Evolutionary conservation across 495 filamentous ascomycete genomes (phyloP).

Genomic region (Staphylotrichum longicolle): DNA sequence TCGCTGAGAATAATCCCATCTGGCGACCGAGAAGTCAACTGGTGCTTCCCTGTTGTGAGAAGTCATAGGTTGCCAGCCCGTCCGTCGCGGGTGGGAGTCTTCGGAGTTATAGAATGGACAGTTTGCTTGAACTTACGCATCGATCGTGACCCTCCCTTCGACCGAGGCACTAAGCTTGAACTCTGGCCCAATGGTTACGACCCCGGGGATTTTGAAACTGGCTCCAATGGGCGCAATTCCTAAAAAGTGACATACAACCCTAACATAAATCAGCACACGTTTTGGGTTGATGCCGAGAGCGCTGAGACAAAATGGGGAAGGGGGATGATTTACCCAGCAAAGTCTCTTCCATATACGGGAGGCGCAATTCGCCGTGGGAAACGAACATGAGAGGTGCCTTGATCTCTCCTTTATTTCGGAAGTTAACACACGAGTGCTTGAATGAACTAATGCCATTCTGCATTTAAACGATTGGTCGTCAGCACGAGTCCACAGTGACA

Average conservation of each 20-base stretch:
- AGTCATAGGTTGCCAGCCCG: too few species aligned
- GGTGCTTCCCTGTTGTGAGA: background rate
- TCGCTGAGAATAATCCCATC: background rate
- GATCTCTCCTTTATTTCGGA: slow-evolving; percentile 21
- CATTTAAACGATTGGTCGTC: too few species aligned
- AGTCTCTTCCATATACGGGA: too few species aligned
- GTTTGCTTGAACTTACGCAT: slow-evolving; percentile 15
- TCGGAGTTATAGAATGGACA: too few species aligned
- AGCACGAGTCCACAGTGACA: too few species aligned
- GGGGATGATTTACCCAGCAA: too few species aligned
- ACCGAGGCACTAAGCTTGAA: slow-evolving; percentile 21
- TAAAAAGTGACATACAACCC: too few species aligned
- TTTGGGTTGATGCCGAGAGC: too few species aligned
- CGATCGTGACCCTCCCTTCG: slow-evolving; percentile 17
- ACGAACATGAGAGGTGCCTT: slow-evolving; percentile 7
- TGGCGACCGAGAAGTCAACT: background rate
- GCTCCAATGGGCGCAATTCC: slow-evolving; percentile 23
- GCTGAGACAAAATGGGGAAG: background rate
- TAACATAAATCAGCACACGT: too few species aligned
- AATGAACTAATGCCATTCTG: background rate
- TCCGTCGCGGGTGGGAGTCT: too few species aligned
- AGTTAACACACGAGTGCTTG: slow-evolving; percentile 14
- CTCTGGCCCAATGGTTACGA: slow-evolving; percentile 39
- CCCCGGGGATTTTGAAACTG: slow-evolving; percentile 35
- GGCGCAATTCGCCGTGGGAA: slow-evolving; percentile 7